phyloP scores from a whole-genome alignment of 2,329 filamentous ascomycete genomes.

The Nemania bipapillata region DNA sequence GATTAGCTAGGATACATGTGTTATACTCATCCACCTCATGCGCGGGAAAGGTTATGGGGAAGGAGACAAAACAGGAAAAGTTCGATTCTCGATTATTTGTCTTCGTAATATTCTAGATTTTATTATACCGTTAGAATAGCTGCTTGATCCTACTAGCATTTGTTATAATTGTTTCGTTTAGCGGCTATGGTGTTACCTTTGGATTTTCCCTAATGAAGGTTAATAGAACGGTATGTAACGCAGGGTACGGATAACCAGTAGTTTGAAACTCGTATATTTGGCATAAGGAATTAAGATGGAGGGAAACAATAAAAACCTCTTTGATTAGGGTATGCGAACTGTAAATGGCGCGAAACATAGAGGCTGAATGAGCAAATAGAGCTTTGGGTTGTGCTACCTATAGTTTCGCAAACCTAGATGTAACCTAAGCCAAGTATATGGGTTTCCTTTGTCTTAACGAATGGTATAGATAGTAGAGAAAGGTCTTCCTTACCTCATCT shows the following conservation, averaged over 20 bases:
- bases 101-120: background rate
- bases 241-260: background rate
- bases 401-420: background rate
- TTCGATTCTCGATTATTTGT: background rate
- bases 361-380: background rate
- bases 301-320: background rate
- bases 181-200: background rate
- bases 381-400: background rate
- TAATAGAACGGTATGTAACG: background rate
- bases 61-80: background rate
- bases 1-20: background rate
- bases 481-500: background rate
- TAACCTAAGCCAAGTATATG: background rate
- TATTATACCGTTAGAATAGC: background rate
- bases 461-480: background rate
- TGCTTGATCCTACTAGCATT: background rate
- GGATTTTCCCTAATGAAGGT: background rate
- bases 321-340: background rate
- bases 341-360: background rate
- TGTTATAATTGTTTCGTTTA: background rate
- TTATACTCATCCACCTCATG: background rate
- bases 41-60: background rate
- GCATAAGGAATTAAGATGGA: background rate
- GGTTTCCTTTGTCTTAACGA: background rate
- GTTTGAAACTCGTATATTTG: background rate